Evolutionary conservation across 169 alveolate species (phyloP).

Genomic region (Plasmodium vinckei): DNA sequence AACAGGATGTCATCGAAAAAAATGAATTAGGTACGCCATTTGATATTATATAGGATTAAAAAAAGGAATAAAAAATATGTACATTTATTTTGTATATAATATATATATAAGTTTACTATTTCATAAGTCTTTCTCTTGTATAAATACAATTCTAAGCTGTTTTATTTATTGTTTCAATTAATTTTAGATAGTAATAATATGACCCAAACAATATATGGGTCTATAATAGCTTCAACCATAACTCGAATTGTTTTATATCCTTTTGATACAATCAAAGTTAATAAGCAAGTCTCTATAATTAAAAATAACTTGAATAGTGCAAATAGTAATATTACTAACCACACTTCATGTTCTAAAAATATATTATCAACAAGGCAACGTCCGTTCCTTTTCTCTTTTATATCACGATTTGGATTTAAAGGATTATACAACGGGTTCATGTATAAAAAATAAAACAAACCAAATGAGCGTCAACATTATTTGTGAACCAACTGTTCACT

Average conservation of each 20-base stretch:
- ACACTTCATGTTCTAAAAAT: no score
- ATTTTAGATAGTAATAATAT: not conserved
- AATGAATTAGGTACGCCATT: no score
- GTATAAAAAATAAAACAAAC: slow-evolving; percentile 3
- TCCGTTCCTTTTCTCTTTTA: slow-evolving; percentile 35
- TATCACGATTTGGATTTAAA: slow-evolving; percentile 19
- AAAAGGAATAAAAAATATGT: no score
- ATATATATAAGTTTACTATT: not conserved
- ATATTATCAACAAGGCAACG: no score
- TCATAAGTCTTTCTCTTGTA: not conserved
- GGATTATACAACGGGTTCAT: slow-evolving; percentile 37
- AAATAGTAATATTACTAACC: no score
- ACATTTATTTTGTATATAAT: not conserved
- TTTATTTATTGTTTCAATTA: not conserved
- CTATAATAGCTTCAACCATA: slow-evolving; percentile 23
- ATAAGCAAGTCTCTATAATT: slow-evolving; percentile 42
- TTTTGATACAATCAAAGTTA: slow-evolving; percentile 33
- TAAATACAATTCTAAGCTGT: not conserved
- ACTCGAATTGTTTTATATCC: slow-evolving; percentile 51
- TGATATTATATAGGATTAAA: no score
- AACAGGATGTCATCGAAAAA: no score
- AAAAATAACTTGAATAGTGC: not conserved
- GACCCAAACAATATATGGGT: slow-evolving; percentile 22
- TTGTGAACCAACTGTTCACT: not conserved
- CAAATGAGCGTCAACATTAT: not conserved